Base-by-base conservation (phyloP, 192 early-diverging fungal genomes). In the Gaertneriomyces semiglobifer region DNA sequence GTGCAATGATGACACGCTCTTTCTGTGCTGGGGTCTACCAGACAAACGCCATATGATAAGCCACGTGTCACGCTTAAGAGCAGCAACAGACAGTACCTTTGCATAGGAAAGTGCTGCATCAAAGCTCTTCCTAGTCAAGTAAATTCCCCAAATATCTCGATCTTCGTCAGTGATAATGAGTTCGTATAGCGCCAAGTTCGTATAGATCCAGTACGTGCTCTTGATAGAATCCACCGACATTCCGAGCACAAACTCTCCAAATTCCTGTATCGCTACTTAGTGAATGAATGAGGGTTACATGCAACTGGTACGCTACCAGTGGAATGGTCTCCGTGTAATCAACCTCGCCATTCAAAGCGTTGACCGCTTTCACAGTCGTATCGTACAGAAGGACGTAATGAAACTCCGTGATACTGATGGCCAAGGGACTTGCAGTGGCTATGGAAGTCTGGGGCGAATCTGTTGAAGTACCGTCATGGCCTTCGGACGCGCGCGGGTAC, bases 121-220 rank as follows among this genome's bases (percentile, higher is more conserved):
- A 70, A 91, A 99, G 61, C 88, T 79, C 58, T 88, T 87, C 44
- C 86, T 86, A 38, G 87, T 75, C 44, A 99, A 75, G 69, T 90
- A 97, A 3, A 98, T 82, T 41, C 86, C 82, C 97, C 97, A 99
- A 5, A 96, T 88, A 64, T 99, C 89, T 43, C 94, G 86, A 60
- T 94, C 93, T 79, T 99, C 97, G 41, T 95, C 89, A 0, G 81
- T 88, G 20, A 97, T 85, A 33, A 93, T 81, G n/a, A 99, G 74
- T 77, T 99, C 95, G 66, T 88, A 92, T 43, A 99, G 84, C 4
- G 88, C 79, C 9, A 75, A 61, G n/a, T 87, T 88, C 5, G 94
- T 96, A 46, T 85, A 91, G 33, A 97, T 78, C 97, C 97, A 99
- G 62, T 87, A 94, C 0, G 95, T 96, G 59, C 87, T 85, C 65